Percentiles rank a stretch among this genome's conserved stretches.
Conservation (phyloP, 148 eudicot species). For the Rhododendron ferrugineum region DNA sequence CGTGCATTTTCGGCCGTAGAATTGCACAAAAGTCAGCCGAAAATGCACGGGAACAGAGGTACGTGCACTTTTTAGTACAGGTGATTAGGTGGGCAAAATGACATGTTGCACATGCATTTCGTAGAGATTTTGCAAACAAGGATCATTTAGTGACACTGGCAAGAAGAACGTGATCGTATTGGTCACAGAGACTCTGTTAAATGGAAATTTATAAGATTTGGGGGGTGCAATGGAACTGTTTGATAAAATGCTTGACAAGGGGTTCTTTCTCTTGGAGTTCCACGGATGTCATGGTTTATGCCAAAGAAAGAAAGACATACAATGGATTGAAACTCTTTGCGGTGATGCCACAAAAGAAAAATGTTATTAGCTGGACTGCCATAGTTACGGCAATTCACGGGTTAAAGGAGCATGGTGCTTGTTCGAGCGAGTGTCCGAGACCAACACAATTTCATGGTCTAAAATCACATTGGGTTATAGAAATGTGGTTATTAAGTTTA, state of each 20-base stretch:
- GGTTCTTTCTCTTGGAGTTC: constrained; percentile 23
- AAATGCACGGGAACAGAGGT: no score
- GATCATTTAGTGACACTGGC: constrained; percentile 14
- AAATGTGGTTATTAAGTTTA: constrained; percentile 19
- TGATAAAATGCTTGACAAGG: constrained; percentile 28
- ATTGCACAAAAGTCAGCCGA: no score
- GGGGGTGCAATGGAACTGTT: constrained; percentile 20
- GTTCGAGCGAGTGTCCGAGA: constrained; percentile 26
- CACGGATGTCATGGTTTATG: constrained; percentile 25
- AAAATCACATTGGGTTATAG: constrained; percentile 19
- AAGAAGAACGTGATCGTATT: constrained; percentile 10
- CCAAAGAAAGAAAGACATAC: constrained; percentile 17
- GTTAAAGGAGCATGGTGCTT: constrained; percentile 26
- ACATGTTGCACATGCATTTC: not conserved
- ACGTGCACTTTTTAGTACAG: no score
- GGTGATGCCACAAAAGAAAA: constrained; percentile 21
- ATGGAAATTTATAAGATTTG: not conserved
- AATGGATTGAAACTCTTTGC: constrained; percentile 27
- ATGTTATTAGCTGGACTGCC: constrained; percentile 26
- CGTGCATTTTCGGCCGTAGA: no score
- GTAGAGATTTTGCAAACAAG: not conserved
- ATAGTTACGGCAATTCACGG: constrained; percentile 20
- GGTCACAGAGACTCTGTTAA: not conserved
- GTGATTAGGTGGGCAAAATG: no score
- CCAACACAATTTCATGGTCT: constrained; percentile 29